These are phyloP conservation scores for Pelargonium cotyledonis DNA, from an alignment of 441 rosid species.

Conservation along the genomic window DNA sequence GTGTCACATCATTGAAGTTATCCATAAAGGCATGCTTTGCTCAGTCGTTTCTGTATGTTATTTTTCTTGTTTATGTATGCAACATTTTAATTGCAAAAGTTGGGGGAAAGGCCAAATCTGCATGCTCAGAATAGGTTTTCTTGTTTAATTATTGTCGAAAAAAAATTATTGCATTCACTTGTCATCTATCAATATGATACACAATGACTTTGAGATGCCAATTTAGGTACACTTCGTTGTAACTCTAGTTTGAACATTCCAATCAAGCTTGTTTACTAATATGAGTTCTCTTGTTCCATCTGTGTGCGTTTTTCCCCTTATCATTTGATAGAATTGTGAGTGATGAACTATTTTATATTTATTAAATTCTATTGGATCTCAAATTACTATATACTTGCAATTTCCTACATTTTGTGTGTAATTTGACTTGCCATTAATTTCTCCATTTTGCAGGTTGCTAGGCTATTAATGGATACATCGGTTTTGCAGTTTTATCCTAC, in stretches of 20 bases:
- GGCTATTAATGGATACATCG: slow-evolving; percentile 88
- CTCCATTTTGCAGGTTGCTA: slow-evolving; percentile 61
- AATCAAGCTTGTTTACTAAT: background rate
- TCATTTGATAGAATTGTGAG: background rate
- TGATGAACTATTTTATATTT: background rate
- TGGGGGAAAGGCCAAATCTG: slow-evolving; percentile 3
- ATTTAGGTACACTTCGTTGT: background rate
- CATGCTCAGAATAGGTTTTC: background rate
- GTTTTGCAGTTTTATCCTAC: slow-evolving; percentile 89
- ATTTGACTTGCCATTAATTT: slow-evolving; percentile 12
- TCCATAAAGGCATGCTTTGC: slow-evolving; percentile 56
- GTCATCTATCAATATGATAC: background rate
- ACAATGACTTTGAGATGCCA: background rate
- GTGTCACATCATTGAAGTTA: slow-evolving; percentile 67
- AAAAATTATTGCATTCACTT: background rate
- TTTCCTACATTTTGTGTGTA: slow-evolving; percentile 13
- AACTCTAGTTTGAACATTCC: background rate
- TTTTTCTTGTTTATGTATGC: background rate
- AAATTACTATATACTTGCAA: background rate
- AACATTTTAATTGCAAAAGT: slow-evolving; percentile 2
- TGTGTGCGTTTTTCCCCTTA: background rate
- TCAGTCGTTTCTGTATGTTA: background rate
- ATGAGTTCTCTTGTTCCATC: background rate
- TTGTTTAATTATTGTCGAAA: background rate
- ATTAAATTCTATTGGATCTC: slow-evolving; percentile 14